Conservation (phyloP, 176 grass and related monocot genomes). For the Dactylis glomerata region DNA sequence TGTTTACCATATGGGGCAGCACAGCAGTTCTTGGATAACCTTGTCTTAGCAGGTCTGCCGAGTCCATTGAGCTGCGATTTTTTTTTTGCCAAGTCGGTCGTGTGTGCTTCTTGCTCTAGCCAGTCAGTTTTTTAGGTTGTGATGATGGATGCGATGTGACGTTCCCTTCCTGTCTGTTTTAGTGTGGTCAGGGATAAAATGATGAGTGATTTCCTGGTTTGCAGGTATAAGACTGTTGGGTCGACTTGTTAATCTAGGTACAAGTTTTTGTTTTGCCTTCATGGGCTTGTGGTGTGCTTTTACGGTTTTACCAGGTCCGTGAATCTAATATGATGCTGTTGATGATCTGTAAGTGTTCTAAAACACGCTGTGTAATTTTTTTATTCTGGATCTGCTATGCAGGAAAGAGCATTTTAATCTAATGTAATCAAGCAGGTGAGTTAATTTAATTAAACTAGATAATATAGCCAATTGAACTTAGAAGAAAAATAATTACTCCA, state of each 20-base stretch:
- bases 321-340: background rate
- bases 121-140: background rate
- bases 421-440: background rate
- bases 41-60: background rate
- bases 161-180: background rate
- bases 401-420: conserved; percentile 19
- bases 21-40: background rate
- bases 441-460: conserved; percentile 31
- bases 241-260: background rate
- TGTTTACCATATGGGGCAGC: background rate
- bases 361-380: background rate
- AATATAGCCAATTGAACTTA: background rate
- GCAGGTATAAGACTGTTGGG: background rate
- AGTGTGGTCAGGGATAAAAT: background rate
- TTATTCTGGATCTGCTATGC: conserved; percentile 10
- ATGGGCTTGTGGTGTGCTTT: conserved; percentile 15
- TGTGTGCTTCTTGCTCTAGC: background rate
- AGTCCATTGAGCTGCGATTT: background rate
- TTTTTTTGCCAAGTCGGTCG: background rate
- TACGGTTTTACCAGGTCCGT: background rate
- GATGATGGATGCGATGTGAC: background rate
- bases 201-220: conserved; percentile 10
- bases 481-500: background rate
- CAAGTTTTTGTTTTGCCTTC: background rate
- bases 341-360: background rate